phyloP scores from a whole-genome alignment of 1,284 basidiomycete species.

The Neonothopanus nambi region DNA sequence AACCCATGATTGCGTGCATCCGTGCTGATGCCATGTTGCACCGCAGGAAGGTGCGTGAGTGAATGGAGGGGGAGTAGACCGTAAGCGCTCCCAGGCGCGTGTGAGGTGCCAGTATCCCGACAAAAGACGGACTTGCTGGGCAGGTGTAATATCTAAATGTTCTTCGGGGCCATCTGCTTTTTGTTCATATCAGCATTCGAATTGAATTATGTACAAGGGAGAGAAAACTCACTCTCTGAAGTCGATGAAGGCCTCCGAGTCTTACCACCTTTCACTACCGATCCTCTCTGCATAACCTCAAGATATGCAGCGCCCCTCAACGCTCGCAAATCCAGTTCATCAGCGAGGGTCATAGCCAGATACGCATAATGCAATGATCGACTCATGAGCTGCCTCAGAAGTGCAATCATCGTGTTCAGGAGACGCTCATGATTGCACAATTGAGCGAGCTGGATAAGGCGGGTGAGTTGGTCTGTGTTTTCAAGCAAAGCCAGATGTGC shows the following conservation, averaged over 20 bases:
- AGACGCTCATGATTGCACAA: conserved; percentile 59
- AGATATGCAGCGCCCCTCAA: conserved; percentile 66
- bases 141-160: conserved; percentile 47
- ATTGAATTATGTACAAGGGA: not conserved
- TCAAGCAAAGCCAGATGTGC: conserved; percentile 29
- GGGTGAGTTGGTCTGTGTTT: conserved; percentile 50
- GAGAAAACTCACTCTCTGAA: not conserved
- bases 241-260: not conserved
- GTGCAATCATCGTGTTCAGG: conserved; percentile 54
- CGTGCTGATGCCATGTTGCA: conserved; percentile 67
- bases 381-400: conserved; percentile 58
- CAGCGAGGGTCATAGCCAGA: conserved; percentile 66
- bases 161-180: conserved; percentile 29
- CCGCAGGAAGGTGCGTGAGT: conserved; percentile 61
- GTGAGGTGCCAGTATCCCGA: conserved; percentile 67
- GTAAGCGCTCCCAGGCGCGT: conserved; percentile 60
- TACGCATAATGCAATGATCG: conserved; percentile 61
- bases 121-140: conserved; percentile 62
- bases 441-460: conserved; percentile 62
- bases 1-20: conserved; percentile 64
- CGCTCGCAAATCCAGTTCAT: conserved; percentile 57
- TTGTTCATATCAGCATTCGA: conserved; percentile 12
- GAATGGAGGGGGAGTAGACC: conserved; percentile 52
- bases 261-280: conserved; percentile 39
- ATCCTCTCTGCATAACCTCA: conserved; percentile 63